These are phyloP conservation scores for Citrus maxima DNA, from an alignment of 345 rosid genomes.

Conservation along the genomic window DNA sequence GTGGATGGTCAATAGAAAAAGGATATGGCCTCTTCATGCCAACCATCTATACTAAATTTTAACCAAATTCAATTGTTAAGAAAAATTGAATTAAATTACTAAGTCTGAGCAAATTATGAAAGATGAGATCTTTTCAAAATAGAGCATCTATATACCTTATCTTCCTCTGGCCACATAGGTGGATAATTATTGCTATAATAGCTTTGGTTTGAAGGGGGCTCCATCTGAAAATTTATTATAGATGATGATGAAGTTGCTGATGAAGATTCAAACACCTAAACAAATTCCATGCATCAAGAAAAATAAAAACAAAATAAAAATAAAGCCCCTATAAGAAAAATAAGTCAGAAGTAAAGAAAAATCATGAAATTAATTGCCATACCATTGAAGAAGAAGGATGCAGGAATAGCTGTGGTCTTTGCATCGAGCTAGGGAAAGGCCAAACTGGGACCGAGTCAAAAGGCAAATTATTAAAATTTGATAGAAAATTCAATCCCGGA, in stretches of 20 bases:
- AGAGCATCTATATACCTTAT: conserved; percentile 30
- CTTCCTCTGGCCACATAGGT: conserved; percentile 38
- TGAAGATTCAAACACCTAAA: conserved; percentile 46
- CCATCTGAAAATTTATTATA: conserved; percentile 36
- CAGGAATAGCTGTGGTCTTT: conserved; percentile 27
- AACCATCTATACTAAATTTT: conserved; percentile 35
- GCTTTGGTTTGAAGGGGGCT: conserved; percentile 88
- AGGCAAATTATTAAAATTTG: conserved; percentile 20
- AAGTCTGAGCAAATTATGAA: background rate
- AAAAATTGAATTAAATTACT: conserved; percentile 1
- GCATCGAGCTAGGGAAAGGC: conserved; percentile 35
- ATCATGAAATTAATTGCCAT: background rate
- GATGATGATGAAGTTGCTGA: conserved; percentile 41
- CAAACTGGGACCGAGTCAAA: conserved; percentile 29
- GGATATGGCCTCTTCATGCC: conserved; percentile 54
- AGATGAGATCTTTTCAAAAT: background rate
- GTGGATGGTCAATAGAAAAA: conserved; percentile 37
- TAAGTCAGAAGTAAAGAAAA: background rate
- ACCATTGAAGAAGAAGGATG: conserved; percentile 39
- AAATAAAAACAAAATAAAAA: background rate
- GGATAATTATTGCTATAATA: conserved; percentile 29
- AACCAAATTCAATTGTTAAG: conserved; percentile 17
- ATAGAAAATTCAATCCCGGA: conserved; percentile 20
- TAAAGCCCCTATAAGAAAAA: background rate
- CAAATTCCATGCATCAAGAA: background rate